phyloP scores from a whole-genome alignment of 495 filamentous ascomycete species.

The Hypoxylon subgilvum region DNA sequence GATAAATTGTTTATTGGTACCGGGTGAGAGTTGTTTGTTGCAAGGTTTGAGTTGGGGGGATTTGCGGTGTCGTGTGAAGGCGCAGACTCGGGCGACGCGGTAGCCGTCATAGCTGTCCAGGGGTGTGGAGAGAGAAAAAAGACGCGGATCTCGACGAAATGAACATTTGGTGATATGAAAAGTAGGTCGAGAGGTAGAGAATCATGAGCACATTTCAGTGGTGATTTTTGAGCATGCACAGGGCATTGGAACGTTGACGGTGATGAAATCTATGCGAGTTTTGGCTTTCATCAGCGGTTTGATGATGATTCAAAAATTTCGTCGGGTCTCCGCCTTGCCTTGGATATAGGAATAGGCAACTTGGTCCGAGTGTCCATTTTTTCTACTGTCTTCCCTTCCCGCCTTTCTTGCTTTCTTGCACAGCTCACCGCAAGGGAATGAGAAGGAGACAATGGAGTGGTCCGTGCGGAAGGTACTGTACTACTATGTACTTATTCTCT shows the following conservation, averaged over 20 bases:
- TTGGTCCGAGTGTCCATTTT: constrained; percentile 23
- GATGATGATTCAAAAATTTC: constrained; percentile 50
- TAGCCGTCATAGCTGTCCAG: constrained; percentile 57
- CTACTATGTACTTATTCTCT: not conserved
- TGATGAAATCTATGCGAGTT: constrained; percentile 49
- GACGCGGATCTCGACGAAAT: constrained; percentile 71
- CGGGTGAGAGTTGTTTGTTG: constrained; percentile 14
- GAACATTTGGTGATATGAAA: constrained; percentile 65
- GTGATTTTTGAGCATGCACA: constrained; percentile 69
- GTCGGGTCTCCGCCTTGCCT: constrained; percentile 43
- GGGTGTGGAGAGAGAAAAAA: constrained; percentile 45
- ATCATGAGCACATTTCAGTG: constrained; percentile 53
- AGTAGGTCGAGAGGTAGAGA: constrained; percentile 66
- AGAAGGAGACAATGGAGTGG: constrained; percentile 6
- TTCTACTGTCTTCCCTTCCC: not conserved
- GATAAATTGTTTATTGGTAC: not conserved
- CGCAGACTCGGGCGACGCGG: constrained; percentile 54
- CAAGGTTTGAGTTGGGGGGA: constrained; percentile 27
- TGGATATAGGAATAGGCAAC: constrained; percentile 32
- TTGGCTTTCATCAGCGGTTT: constrained; percentile 52
- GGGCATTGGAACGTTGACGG: constrained; percentile 46
- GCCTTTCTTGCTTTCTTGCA: not conserved
- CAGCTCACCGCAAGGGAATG: not conserved
- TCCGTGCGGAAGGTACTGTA: constrained; percentile 2
- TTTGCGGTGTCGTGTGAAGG: constrained; percentile 49